A percentile compares a stretch with the other conserved stretches of the same genome.
phyloP scores from a whole-genome alignment of 1,284 basidiomycete species.

The Moniliophthora roreri region DNA sequence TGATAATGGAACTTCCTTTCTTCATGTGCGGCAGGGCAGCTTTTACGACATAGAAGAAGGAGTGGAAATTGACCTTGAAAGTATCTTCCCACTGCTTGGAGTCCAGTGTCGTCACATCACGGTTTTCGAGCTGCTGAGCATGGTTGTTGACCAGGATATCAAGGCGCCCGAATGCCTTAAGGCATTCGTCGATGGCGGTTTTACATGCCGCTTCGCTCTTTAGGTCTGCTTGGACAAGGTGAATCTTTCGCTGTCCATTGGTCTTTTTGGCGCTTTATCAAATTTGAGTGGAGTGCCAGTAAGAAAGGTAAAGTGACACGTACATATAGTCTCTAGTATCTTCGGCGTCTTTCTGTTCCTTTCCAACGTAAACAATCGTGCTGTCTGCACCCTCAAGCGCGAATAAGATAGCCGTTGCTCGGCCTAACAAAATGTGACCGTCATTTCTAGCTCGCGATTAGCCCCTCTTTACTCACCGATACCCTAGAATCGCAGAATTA shows the following conservation, averaged over 20 bases:
- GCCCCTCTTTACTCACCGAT: background rate
- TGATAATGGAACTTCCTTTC: constrained; percentile 46
- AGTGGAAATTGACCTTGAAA: constrained; percentile 50
- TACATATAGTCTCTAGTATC: constrained; percentile 35
- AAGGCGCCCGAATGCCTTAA: constrained; percentile 39
- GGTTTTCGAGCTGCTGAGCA: constrained; percentile 49
- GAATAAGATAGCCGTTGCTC: constrained; percentile 18
- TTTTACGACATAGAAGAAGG: constrained; percentile 56
- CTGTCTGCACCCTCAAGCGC: constrained; percentile 61
- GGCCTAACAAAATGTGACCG: constrained; percentile 15
- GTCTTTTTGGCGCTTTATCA: constrained; percentile 23
- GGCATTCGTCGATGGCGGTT: constrained; percentile 41
- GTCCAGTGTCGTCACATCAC: constrained; percentile 40
- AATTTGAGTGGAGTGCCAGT: background rate
- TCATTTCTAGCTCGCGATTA: background rate
- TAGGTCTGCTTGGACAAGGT: constrained; percentile 40
- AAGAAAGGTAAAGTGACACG: background rate
- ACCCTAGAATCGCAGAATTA: background rate
- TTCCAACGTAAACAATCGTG: constrained; percentile 48
- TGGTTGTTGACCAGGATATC: constrained; percentile 55
- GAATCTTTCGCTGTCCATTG: constrained; percentile 30
- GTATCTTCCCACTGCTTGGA: constrained; percentile 53
- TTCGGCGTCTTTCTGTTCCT: constrained; percentile 47
- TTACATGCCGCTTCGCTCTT: constrained; percentile 42
- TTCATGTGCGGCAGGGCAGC: constrained; percentile 35